Base-by-base conservation (phyloP, 345 rosid species). In the Salix exigua region DNA sequence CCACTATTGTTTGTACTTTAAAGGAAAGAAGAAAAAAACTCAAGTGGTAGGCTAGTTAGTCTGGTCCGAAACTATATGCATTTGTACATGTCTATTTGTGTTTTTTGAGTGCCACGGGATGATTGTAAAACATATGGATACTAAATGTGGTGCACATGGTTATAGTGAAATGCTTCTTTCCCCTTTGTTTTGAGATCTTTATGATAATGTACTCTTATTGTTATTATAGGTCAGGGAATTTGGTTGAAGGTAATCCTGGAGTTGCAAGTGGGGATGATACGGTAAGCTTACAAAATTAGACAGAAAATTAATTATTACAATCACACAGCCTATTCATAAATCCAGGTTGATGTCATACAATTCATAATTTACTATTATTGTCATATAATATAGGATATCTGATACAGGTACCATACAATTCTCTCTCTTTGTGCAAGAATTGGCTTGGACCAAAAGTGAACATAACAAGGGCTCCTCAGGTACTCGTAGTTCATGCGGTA, bases 391-490 rank as follows among this genome's bases (percentile, higher is more conserved):
- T 73, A 21, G 31, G 51, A 66, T 63, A 67, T 72, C 30, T 66
- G 67, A 75, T 75, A 44, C 88, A 93, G 99, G 99, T 93, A 61
- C 90, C 99, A 1, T 96, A 96, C 78, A 90, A 92, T 86, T 96
- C 99, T 82, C 91, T 96, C 74, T 91, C 99, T 78, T 91, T 93
- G 87, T 96, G 99, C 87, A 96, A 96, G 89, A 89, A 84, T 83
- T 96, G 98, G 99, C 94, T 96, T 37, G 99, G 99, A 68, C 84
- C 91, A 66, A 87, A 80, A 81, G 98, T 93, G 58, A 96, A 96
- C 82, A 84, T 93, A 85, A 96, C 97, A 68, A 92, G 92, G 83
- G 88, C 97, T 75, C 99, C 99, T 23, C 99, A 96, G 98, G 99
- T 93, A 86, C 71, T 58, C 25, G 2, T 6, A 18, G 26, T 62